phyloP scores from a whole-genome alignment of 306 rosid genomes.

The Astragalus glycyphyllos region DNA sequence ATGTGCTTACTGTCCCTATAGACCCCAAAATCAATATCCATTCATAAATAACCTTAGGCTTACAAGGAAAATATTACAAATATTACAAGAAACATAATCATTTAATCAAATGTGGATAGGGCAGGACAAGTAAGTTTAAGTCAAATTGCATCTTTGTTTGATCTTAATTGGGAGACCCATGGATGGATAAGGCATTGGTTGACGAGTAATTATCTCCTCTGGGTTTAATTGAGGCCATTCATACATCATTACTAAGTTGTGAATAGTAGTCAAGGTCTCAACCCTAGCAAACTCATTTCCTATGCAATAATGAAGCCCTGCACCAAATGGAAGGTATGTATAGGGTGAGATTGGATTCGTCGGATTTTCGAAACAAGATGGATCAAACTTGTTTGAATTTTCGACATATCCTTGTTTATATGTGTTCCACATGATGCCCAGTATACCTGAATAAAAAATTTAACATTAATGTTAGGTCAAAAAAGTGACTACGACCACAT shows the following conservation, averaged over 20 bases:
- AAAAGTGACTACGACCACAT: background rate
- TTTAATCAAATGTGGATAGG: background rate
- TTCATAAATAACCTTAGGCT: too few relatives aligned
- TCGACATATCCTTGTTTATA: slow-evolving; percentile 50
- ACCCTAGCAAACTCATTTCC: slow-evolving; percentile 66
- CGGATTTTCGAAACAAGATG: slow-evolving; percentile 54
- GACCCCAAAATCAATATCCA: too few relatives aligned
- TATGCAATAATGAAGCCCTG: slow-evolving; percentile 52
- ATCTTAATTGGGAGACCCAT: slow-evolving; percentile 61
- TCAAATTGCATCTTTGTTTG: slow-evolving; percentile 43
- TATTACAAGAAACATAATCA: background rate
- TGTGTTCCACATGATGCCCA: slow-evolving; percentile 57
- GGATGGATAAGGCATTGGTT: slow-evolving; percentile 60
- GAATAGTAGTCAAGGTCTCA: slow-evolving; percentile 53
- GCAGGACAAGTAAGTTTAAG: slow-evolving; percentile 28
- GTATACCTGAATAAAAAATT: slow-evolving; percentile 42
- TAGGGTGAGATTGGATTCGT: slow-evolving; percentile 55
- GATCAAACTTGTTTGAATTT: slow-evolving; percentile 53
- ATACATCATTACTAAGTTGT: slow-evolving; percentile 53
- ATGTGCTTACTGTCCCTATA: too few relatives aligned
- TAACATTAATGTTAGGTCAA: slow-evolving; percentile 5
- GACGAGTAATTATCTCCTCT: slow-evolving; percentile 53
- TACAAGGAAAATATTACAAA: background rate
- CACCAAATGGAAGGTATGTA: slow-evolving; percentile 61
- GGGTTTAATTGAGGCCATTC: slow-evolving; percentile 55